Conservation (phyloP, 805 yeast genomes). For the Saccharomycopsis sp. region DNA sequence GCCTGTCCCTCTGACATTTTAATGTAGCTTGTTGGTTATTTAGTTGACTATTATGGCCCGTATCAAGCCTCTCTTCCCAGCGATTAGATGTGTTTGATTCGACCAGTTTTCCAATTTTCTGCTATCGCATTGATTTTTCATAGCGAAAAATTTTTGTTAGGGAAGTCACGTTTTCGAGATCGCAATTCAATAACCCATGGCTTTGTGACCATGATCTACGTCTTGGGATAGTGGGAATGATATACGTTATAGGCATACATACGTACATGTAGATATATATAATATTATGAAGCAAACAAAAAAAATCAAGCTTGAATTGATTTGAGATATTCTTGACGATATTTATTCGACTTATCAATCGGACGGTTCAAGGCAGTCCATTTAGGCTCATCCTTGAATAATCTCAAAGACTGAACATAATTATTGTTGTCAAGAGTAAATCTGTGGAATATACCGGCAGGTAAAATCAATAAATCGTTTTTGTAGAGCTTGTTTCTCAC, state of each 20-base stretch:
- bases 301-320: conserved; percentile 19
- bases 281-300: background rate
- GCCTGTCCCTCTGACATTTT: background rate
- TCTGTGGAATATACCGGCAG: conserved; percentile 92
- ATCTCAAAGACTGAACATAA: conserved; percentile 68
- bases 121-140: background rate
- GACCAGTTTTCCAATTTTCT: background rate
- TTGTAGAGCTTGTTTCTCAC: conserved; percentile 58
- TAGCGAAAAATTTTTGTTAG: background rate
- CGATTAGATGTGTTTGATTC: background rate
- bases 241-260: too few relatives aligned
- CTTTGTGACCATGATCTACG: background rate
- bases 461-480: conserved; percentile 65
- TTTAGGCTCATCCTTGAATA: conserved; percentile 92
- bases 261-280: background rate
- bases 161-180: background rate
- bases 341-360: conserved; percentile 38
- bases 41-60: too few relatives aligned
- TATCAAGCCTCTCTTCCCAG: background rate
- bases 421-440: conserved; percentile 66
- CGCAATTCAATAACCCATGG: background rate
- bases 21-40: background rate
- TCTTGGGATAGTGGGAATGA: too few relatives aligned
- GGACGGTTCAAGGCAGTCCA: conserved; percentile 86
- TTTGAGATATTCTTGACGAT: conserved; percentile 41